Evolutionary conservation across 441 rosid species (phyloP).

Genomic region (Adansonia madagascariensis): DNA sequence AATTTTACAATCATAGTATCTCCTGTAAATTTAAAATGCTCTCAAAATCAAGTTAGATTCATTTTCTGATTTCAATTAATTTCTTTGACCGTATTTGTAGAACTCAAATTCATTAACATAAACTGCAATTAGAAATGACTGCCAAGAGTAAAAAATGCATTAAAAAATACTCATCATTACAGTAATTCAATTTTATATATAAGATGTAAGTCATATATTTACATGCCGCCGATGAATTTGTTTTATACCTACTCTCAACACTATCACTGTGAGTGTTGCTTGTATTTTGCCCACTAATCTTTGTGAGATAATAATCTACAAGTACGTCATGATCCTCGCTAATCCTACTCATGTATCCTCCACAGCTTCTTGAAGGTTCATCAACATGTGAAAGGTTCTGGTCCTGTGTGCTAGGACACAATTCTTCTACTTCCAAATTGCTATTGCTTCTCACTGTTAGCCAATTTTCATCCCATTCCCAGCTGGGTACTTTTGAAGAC

Average conservation of each 20-base stretch:
- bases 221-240: neutral
- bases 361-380: neutral
- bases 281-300: constrained; percentile 11
- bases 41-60: neutral
- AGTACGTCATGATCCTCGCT: constrained; percentile 21
- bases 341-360: neutral
- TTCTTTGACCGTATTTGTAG: neutral
- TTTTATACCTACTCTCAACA: neutral
- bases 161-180: neutral
- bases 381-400: neutral
- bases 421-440: constrained; percentile 6
- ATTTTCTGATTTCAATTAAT: neutral
- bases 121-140: neutral
- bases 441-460: constrained; percentile 51
- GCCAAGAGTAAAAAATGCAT: neutral
- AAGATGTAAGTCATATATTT: neutral
- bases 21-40: neutral
- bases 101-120: neutral
- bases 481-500: constrained; percentile 32
- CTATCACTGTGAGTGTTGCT: neutral
- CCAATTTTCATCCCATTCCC: constrained; percentile 61
- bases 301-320: neutral
- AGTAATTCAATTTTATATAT: neutral
- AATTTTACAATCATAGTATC: too few relatives aligned
- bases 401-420: neutral